A percentile compares a stretch with the other conserved stretches of the same genome.
Evolutionary conservation across 495 filamentous ascomycete genomes (phyloP).

Genomic region (Trichoderma erinaceum): DNA sequence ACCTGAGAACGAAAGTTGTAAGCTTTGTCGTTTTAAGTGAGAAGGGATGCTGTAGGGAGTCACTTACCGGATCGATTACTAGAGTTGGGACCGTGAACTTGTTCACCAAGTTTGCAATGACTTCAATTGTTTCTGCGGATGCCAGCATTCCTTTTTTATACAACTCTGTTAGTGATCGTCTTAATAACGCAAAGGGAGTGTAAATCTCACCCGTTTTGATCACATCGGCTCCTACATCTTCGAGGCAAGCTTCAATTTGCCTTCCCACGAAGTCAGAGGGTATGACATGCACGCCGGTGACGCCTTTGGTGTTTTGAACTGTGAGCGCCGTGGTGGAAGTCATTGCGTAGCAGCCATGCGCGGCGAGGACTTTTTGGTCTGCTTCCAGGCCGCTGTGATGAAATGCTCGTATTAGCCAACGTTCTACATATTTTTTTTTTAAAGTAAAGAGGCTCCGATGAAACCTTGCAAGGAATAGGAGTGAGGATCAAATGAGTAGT

Average conservation of each 20-base stretch:
- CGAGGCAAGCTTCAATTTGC: constrained; percentile 76
- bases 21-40: neutral
- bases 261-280: constrained; percentile 73
- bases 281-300: constrained; percentile 71
- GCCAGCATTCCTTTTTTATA: constrained; percentile 76
- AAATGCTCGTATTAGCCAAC: constrained; percentile 14
- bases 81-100: constrained; percentile 53
- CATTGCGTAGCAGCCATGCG: constrained; percentile 90
- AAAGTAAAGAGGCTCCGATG: neutral
- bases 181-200: neutral
- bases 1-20: constrained; percentile 49
- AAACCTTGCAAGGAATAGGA: neutral
- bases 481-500: neutral
- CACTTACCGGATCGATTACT: constrained; percentile 76
- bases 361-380: constrained; percentile 89
- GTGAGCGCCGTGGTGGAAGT: constrained; percentile 94
- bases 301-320: constrained; percentile 85
- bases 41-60: neutral
- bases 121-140: constrained; percentile 65
- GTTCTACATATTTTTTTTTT: neutral
- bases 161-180: neutral
- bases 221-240: constrained; percentile 81
- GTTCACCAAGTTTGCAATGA: constrained; percentile 62
- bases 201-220: constrained; percentile 72
- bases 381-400: constrained; percentile 79